Evolutionary conservation across 805 yeast genomes (phyloP), one percentile per base, ranked within the genome.

Genomic region (Ogataea saltuana): DNA sequence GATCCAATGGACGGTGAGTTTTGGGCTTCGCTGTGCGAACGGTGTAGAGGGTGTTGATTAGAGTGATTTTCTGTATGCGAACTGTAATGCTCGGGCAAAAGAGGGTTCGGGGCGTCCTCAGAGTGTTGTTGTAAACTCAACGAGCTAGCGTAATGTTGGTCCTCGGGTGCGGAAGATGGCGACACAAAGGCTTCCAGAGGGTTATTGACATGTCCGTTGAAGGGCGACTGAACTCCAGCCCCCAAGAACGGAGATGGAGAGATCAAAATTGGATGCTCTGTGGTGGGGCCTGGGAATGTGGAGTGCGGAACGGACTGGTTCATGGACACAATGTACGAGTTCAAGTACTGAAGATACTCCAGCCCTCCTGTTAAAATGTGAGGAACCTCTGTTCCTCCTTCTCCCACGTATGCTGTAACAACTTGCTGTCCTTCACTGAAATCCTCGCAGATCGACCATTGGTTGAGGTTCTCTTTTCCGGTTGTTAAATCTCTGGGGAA

Each of bases 351-450:
- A 39, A 67, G 44, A 41, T 54, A 60, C 15, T 59, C 65, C 16
- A 57, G 46, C 18, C 68, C 60, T 1, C 91, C 93, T 18, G 78
- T 81, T 29, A 85, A 63, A 2, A 83, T 77, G 62, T 85, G 93
- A 1, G 90, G 89, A 11, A 80, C 69, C 16, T 75, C 74, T 3
- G 79, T 70, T 2, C 87, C 86, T 3, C 80, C 80, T 22, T 73
- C 76, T 13, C 74, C 72, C 22, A 72, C 67, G 57, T 69, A 79
- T 0, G 93, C 91, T 45, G 73, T 75, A 42, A 78, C 79, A 5
- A 86, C 93, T 58, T 85, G 91, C 55, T 83, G 88, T 11, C 87
- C 90, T 55, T 85, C 93, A 45, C 88, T 81, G 52, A 86, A 86
- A 63, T 86, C 95, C 45, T 84, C 91, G 63, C 91, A 85, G 19